Percentiles rank a stretch among this genome's conserved stretches.
These are phyloP conservation scores for Claviceps paspali DNA, from an alignment of 2,329 filamentous ascomycete species.

Conservation along the genomic window DNA sequence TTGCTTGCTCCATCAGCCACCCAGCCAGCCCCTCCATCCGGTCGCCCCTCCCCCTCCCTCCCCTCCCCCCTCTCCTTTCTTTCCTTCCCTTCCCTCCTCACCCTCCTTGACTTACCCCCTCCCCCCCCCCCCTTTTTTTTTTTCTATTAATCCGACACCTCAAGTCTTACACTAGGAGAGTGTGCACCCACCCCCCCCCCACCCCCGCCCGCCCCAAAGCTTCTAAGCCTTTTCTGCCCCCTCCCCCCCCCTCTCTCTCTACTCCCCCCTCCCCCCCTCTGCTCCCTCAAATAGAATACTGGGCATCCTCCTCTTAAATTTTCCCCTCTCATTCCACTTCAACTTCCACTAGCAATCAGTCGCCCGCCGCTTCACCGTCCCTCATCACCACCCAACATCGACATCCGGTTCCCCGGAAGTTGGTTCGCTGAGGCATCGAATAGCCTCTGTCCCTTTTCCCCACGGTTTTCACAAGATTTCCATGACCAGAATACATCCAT, in stretches of 20 bases:
- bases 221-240: conserved; percentile 1
- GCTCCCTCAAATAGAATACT: conserved; percentile 5
- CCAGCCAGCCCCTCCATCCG: conserved; percentile 12
- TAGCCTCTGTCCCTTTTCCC: conserved; percentile 14
- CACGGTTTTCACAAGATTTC: conserved; percentile 22
- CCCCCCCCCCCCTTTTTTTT: conserved; percentile 9
- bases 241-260: conserved; percentile 7
- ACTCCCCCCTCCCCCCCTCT: conserved; percentile 8
- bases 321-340: conserved; percentile 8
- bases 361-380: conserved; percentile 9
- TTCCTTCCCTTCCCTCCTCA: conserved; percentile 7
- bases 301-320: conserved; percentile 10
- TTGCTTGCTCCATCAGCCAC: too few species aligned
- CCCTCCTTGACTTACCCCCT: conserved; percentile 2
- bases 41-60: conserved; percentile 10
- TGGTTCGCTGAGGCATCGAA: conserved; percentile 14
- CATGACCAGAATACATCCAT: conserved; percentile 25
- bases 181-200: conserved; percentile 5
- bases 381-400: conserved; percentile 11
- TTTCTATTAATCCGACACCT: conserved; percentile 9
- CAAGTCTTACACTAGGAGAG: too few species aligned
- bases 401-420: conserved; percentile 11
- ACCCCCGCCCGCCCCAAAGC: conserved; percentile 4
- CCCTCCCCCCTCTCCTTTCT: conserved; percentile 4
- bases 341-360: conserved; percentile 8